Conservation (phyloP, 2,329 filamentous ascomycete species). For the Catunica adiposa region DNA sequence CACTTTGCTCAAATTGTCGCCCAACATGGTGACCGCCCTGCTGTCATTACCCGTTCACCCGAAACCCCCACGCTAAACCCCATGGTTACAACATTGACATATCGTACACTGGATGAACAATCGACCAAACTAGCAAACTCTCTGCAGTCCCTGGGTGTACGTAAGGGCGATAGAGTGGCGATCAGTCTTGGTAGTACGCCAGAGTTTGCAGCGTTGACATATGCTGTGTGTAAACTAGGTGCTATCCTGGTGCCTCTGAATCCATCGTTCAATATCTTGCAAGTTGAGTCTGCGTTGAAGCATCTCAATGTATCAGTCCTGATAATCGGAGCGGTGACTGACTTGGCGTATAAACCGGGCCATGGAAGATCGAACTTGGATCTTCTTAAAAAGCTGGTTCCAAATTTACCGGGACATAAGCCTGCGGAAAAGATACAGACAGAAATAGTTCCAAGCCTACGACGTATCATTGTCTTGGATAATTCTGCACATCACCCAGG, state of each 20-base stretch:
- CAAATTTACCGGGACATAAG: slow-evolving; percentile 21
- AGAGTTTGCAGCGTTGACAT: slow-evolving; percentile 72
- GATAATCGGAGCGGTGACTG: slow-evolving; percentile 75
- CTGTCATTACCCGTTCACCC: slow-evolving; percentile 36
- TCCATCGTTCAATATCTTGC: slow-evolving; percentile 65
- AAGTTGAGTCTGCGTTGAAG: slow-evolving; percentile 61
- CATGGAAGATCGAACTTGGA: slow-evolving; percentile 36
- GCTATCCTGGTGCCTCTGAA: slow-evolving; percentile 88
- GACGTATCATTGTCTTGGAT: slow-evolving; percentile 58
- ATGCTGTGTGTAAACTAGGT: slow-evolving; percentile 88
- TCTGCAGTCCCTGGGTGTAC: slow-evolving; percentile 52
- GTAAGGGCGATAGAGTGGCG: slow-evolving; percentile 69
- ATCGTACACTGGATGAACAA: slow-evolving; percentile 53
- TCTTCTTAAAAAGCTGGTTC: slow-evolving; percentile 30
- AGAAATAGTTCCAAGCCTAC: slow-evolving; percentile 47
- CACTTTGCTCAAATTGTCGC: slow-evolving; percentile 54
- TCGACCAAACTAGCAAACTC: slow-evolving; percentile 64
- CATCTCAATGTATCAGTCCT: slow-evolving; percentile 61
- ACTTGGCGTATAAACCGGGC: slow-evolving; percentile 50
- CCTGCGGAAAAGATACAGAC: neutral
- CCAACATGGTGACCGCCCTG: slow-evolving; percentile 44
- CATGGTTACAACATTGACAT: slow-evolving; percentile 54
- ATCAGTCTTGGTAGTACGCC: slow-evolving; percentile 72
- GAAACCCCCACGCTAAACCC: slow-evolving; percentile 7
- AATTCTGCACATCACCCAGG: slow-evolving; percentile 42